Percentiles rank a stretch among this genome's conserved stretches.
Evolutionary conservation across 352 stramenopile genomes (phyloP).

Genomic region (Globisporangium echinulatum): DNA sequence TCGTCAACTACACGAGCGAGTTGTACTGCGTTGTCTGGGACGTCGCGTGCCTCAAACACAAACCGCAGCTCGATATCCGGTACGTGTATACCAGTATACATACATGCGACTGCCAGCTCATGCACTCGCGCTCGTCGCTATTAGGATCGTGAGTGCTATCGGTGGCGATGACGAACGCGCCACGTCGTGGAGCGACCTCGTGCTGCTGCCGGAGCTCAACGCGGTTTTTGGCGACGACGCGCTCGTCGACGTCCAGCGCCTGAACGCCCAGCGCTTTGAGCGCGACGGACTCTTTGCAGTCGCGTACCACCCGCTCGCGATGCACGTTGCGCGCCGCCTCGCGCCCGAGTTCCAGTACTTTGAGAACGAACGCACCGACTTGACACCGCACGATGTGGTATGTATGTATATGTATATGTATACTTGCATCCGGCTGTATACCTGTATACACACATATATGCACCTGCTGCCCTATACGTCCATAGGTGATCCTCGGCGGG

Average conservation of each 20-base stretch:
- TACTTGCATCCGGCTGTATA: not conserved
- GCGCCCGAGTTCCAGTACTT: constrained; percentile 60
- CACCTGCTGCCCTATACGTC: no score
- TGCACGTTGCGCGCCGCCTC: constrained; percentile 42
- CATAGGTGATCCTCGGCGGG: constrained; percentile 59
- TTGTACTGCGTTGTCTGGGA: constrained; percentile 75
- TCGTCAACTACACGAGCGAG: constrained; percentile 74
- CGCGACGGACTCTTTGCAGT: constrained; percentile 47
- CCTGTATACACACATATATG: no score
- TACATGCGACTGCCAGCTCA: not conserved
- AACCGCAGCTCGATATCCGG: constrained; percentile 60
- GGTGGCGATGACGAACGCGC: constrained; percentile 5
- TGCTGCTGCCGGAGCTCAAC: constrained; percentile 58
- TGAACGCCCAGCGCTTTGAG: constrained; percentile 62
- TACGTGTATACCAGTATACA: constrained; percentile 12
- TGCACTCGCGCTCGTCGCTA: not conserved
- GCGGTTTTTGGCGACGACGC: constrained; percentile 60
- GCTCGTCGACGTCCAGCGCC: constrained; percentile 49
- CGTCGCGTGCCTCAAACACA: constrained; percentile 40
- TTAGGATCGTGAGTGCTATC: constrained; percentile 38
- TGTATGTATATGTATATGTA: not conserved
- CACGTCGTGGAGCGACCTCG: constrained; percentile 51
- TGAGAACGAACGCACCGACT: constrained; percentile 52
- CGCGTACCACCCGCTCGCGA: constrained; percentile 57
- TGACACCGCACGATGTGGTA: constrained; percentile 45